These are phyloP conservation scores for Acorus gramineus DNA, from an alignment of 106 monocot genomes.

Conservation along the genomic window DNA sequence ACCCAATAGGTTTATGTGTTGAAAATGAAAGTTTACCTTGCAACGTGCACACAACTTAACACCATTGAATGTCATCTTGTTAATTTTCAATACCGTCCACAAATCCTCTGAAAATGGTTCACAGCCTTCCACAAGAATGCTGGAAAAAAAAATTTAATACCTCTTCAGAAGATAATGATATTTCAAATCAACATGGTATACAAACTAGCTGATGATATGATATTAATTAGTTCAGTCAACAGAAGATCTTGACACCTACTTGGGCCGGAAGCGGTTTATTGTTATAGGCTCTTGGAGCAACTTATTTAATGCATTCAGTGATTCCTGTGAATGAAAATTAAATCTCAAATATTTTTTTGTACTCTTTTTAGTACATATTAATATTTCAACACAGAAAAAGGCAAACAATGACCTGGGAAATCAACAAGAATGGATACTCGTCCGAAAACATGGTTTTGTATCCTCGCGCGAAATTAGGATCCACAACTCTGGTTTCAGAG, in stretches of 20 bases:
- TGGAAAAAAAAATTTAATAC: constrained; percentile 20
- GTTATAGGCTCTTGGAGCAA: constrained; percentile 56
- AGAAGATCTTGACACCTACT: constrained; percentile 28
- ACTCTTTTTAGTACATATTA: too few relatives aligned
- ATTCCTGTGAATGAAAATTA: constrained; percentile 42
- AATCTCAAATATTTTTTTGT: too few relatives aligned
- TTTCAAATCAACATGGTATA: too few relatives aligned
- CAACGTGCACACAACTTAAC: constrained; percentile 86
- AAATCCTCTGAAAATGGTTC: constrained; percentile 83
- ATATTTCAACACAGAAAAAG: background rate
- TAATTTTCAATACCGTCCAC: constrained; percentile 67
- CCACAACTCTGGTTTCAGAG: constrained; percentile 62
- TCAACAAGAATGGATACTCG: constrained; percentile 66
- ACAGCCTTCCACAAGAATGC: constrained; percentile 92
- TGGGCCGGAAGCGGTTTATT: constrained; percentile 91
- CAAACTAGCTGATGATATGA: too few relatives aligned
- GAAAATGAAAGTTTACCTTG: constrained; percentile 40
- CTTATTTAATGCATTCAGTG: constrained; percentile 59
- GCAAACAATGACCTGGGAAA: constrained; percentile 55
- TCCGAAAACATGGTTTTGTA: constrained; percentile 68
- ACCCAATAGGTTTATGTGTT: too few relatives aligned
- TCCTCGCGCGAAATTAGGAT: constrained; percentile 73
- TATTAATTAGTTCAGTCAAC: too few relatives aligned
- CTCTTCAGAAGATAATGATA: background rate
- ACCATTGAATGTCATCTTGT: constrained; percentile 53